Conservation (phyloP, 1,284 basidiomycete genomes). For the Papiliotrema terrestris region DNA sequence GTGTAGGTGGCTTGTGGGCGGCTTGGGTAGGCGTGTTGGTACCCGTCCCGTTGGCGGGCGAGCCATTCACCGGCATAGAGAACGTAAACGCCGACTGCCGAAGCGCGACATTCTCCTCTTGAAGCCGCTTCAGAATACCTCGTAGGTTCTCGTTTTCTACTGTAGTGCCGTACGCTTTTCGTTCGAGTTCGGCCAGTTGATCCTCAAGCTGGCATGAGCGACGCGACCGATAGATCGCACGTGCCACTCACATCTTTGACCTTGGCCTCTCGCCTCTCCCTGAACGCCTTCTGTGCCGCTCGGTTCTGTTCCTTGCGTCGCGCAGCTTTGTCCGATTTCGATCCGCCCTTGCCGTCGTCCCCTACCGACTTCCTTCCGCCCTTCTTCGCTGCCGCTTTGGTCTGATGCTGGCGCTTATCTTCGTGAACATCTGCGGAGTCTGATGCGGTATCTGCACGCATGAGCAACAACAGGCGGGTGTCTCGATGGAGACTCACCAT, state of each 20-base stretch:
- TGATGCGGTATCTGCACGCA: conserved; percentile 28
- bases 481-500: conserved; percentile 18
- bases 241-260: conserved; percentile 45
- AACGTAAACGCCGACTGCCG: conserved; percentile 49
- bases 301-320: conserved; percentile 50
- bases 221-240: not conserved
- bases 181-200: conserved; percentile 46
- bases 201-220: conserved; percentile 42
- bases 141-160: conserved; percentile 50
- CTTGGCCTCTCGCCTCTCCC: conserved; percentile 48
- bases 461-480: not conserved
- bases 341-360: conserved; percentile 10
- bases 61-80: conserved; percentile 37
- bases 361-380: conserved; percentile 28
- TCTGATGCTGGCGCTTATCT: conserved; percentile 36
- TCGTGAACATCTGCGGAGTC: conserved; percentile 35
- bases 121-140: conserved; percentile 45
- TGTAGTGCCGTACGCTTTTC: conserved; percentile 40
- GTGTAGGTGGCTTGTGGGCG: conserved; percentile 34
- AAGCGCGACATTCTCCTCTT: conserved; percentile 49
- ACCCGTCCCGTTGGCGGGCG: conserved; percentile 6
- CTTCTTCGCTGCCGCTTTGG: conserved; percentile 19
- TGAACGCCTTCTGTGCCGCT: conserved; percentile 50
- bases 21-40: not conserved
- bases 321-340: conserved; percentile 37